Evolutionary conservation across 768 basidiomycete genomes (phyloP), one percentile per base, ranked within the genome.

Genomic region (Hericium rajendrae): DNA sequence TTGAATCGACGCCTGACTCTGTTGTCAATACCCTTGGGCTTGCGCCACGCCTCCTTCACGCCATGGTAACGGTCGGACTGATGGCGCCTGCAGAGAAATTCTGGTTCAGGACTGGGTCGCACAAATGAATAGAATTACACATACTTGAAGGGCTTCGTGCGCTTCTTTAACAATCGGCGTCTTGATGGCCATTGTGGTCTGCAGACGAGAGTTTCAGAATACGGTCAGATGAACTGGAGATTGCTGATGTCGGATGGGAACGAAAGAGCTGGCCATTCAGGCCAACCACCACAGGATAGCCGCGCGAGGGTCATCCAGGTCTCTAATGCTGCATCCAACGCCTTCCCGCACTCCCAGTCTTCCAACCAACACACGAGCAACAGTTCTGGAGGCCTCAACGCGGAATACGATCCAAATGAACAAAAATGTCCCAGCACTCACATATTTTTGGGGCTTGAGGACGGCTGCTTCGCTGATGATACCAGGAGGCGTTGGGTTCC

Each of bases 11-110:
- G 84, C 72, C 93, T 81, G 67, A 97, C 94, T 69, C 94, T 85
- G 85, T 98, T 98, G 73, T 98, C 95, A 67, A 97, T 98, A 91
- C 95, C 97, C 85, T 98, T 99, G 65, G 97, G 97, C 80, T 99
- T 99, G 73, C 97, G 83, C 97, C 97, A 99, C 80, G 91, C 80
- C 79, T 97, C 94, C 82, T 95, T 95, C 65, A 98, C 94, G 64
- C 88, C 77, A 73, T 91, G 84, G 80, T 97, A 98, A 70, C 95
- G 89, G 78, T 98, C 95, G 52, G 93, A 95, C 76, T 98, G 95
- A 76, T 98, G 95, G 75, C 95, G 91, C 82, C 91, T 92, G 71
- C 32, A 53, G 54, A 58, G 46, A 28, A 55, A 54, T 13, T 6
- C 54, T 54, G 54, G 51, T 9, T 48, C 46, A 48, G 4, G 40